Evolutionary conservation across 345 rosid genomes (phyloP), one percentile per base, ranked within the genome.

Genomic region (Diplotaxis tenuifolia): DNA sequence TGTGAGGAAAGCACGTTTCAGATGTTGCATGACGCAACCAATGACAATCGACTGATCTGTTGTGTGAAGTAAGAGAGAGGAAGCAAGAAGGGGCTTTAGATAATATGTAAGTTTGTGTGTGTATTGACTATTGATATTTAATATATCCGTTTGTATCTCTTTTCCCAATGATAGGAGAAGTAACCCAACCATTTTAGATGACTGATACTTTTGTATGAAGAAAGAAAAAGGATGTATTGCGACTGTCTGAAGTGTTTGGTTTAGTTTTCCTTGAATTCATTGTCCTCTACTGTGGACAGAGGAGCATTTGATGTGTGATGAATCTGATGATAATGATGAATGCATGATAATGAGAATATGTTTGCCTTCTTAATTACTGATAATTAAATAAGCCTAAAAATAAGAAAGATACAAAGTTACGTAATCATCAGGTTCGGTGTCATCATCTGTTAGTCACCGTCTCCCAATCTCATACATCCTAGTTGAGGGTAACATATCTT

Each of bases 1-100:
- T 20, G 82, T 71, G 27, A 62, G 84, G 28, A 83, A 79, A 75
- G 86, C 82, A 60, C 84, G 86, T 53, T 83, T 81, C 84, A 78
- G 82, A 58, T 83, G 82, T 71, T 81, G 82, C 81, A 73, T 80
- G 76, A 75, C 80, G 20, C 84, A 74, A 22, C 86, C 83, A 60
- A 81, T 76, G 86, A 81, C 84, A 16, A 21, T 77, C 54, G 85
- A 82, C 71, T 82, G 72, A 72, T 63, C 32, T 64, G 23, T 32
- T 55, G 53, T 42, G 59, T 42, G 65, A 76, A 38, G 36, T 60
- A 54, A 59, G 42, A 38, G 72, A 5, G 45, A 32, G 10, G 67
- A 52, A 77, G 82, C 67, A 57, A 74, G 75, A 74, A 79, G 75
- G n/a, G 75, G 76, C 34, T 78, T 84, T 81, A 74, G 67, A 75